A percentile compares a stretch with the other conserved stretches of the same genome.
phyloP scores from a whole-genome alignment of 495 filamentous ascomycete species.

The Penicillium longicatenatum region DNA sequence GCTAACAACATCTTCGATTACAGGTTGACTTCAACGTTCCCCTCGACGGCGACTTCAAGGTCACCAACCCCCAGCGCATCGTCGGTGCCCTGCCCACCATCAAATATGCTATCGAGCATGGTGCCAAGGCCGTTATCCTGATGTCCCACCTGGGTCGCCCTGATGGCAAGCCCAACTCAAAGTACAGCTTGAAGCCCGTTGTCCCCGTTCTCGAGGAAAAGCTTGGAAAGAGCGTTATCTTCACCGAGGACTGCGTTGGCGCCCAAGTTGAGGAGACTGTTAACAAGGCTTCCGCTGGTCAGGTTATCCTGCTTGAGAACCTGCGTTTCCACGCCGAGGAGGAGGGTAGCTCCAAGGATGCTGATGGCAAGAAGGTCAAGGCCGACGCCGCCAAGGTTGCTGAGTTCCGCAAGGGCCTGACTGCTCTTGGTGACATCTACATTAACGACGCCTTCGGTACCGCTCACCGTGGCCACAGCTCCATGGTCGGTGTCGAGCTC shows the following conservation, averaged over 20 bases:
- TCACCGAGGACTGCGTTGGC: slow-evolving; percentile 91
- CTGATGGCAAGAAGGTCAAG: slow-evolving; percentile 95
- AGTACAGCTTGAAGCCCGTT: slow-evolving; percentile 94
- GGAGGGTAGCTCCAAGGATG: slow-evolving; percentile 91
- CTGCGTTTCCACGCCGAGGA: slow-evolving; percentile 97
- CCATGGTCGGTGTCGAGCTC: slow-evolving; percentile 96
- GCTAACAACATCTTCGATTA: slow-evolving; percentile 17
- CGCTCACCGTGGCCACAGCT: slow-evolving; percentile 96
- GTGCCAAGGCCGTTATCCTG: slow-evolving; percentile 91
- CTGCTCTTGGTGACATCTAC: slow-evolving; percentile 92
- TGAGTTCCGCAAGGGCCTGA: slow-evolving; percentile 92
- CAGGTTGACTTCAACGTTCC: slow-evolving; percentile 99
- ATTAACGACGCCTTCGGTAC: slow-evolving; percentile 99
- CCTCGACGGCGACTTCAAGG: slow-evolving; percentile 84
- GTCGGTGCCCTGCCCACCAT: slow-evolving; percentile 96
- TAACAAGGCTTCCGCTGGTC: slow-evolving; percentile 77
- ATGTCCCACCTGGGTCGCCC: slow-evolving; percentile 99
- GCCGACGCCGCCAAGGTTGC: slow-evolving; percentile 90
- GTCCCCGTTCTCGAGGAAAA: slow-evolving; percentile 89
- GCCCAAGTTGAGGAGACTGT: slow-evolving; percentile 86
- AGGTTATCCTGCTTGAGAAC: slow-evolving; percentile 93
- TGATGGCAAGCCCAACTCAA: slow-evolving; percentile 82
- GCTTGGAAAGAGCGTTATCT: slow-evolving; percentile 77
- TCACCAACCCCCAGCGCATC: slow-evolving; percentile 98
- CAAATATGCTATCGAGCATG: slow-evolving; percentile 93